Conservation (phyloP, 2,329 filamentous ascomycete genomes). For the Blastomyces silverae region DNA sequence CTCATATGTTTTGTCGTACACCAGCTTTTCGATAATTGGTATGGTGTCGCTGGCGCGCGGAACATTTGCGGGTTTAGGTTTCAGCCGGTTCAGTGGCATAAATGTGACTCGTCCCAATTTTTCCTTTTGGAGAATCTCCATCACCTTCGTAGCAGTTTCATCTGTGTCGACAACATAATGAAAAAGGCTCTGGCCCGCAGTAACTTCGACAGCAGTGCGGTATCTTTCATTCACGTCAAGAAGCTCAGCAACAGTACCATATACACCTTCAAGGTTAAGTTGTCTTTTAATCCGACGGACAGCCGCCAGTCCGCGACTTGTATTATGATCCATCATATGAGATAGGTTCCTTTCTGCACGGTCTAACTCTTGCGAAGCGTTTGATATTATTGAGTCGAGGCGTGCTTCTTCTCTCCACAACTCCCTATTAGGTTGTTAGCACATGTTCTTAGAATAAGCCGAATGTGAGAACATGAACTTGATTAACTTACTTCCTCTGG, state of each 20-base stretch:
- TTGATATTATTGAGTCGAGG: constrained; percentile 67
- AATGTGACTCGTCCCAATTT: constrained; percentile 86
- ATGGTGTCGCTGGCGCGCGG: constrained; percentile 82
- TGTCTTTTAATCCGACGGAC: constrained; percentile 77
- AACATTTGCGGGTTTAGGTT: constrained; percentile 63
- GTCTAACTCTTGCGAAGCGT: constrained; percentile 68
- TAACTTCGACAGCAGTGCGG: constrained; percentile 83
- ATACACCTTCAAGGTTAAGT: constrained; percentile 73
- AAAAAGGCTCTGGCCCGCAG: constrained; percentile 85
- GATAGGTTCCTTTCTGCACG: constrained; percentile 70
- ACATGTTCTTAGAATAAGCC: not conserved
- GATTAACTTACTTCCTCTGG: constrained; percentile 61
- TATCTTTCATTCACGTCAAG: constrained; percentile 79
- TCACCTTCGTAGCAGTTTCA: constrained; percentile 72
- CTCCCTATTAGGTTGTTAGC: constrained; percentile 36
- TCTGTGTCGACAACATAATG: constrained; percentile 94
- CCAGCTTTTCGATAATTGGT: constrained; percentile 76
- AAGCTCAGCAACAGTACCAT: constrained; percentile 90
- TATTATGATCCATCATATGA: constrained; percentile 83
- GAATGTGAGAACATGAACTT: not conserved
- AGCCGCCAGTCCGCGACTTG: constrained; percentile 76
- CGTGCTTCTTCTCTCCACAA: constrained; percentile 86
- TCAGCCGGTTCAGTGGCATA: constrained; percentile 81
- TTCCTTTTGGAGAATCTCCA: constrained; percentile 70
- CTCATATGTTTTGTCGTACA: constrained; percentile 69